These are phyloP conservation scores for Quillaja saponaria DNA, from an alignment of 306 rosid genomes.

Conservation along the genomic window DNA sequence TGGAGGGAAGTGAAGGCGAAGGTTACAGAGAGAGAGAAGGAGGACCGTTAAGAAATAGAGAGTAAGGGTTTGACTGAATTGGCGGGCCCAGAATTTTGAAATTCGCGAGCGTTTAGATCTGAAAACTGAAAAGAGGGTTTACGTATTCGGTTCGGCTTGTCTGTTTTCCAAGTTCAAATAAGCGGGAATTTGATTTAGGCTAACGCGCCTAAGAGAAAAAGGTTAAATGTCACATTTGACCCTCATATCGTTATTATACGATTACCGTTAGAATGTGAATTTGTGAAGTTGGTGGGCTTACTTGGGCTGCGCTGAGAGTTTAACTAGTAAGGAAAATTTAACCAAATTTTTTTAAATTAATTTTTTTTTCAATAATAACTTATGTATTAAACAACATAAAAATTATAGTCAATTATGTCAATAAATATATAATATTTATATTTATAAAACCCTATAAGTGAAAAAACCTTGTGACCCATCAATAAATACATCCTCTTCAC, in stretches of 20 bases:
- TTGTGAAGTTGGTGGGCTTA: no score
- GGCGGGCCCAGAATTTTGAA: slow-evolving; percentile 59
- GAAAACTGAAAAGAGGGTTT: background rate
- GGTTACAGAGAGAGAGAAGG: background rate
- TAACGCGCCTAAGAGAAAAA: slow-evolving; percentile 11
- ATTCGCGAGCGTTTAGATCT: slow-evolving; percentile 21
- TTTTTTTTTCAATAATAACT: no score
- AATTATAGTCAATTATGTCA: no score
- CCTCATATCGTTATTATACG: background rate
- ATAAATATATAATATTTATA: no score
- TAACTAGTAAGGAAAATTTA: no score
- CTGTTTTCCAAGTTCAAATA: slow-evolving; percentile 23
- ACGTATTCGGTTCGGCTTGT: background rate
- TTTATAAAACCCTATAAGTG: no score
- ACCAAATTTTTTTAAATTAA: no score
- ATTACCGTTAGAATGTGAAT: no score
- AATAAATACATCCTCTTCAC: no score
- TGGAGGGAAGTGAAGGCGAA: slow-evolving; percentile 31
- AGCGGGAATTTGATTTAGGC: slow-evolving; percentile 47
- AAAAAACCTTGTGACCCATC: no score
- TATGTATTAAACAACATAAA: no score
- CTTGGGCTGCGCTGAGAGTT: no score
- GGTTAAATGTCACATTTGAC: background rate
- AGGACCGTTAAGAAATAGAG: slow-evolving; percentile 37
- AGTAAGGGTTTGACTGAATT: background rate